Base-by-base conservation (phyloP, 169 alveolate species). In the Cryptosporidium andersoni region DNA sequence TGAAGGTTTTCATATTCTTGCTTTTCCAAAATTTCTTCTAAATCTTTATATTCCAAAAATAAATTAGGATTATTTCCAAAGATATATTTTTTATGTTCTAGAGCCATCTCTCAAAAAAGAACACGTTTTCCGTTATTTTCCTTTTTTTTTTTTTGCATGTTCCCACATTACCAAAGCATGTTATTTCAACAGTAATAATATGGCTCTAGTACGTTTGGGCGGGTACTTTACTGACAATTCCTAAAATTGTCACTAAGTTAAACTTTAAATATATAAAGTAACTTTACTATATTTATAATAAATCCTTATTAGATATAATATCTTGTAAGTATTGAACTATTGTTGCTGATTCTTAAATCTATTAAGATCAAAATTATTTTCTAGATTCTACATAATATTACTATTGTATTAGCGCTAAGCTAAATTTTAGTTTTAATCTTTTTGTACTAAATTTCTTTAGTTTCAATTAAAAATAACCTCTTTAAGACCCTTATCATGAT, bases 131-230 rank as follows among this genome's bases (percentile, higher is more conserved):
- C 36, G n/a, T 62, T 40, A 58, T 74, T 47, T 58, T 34, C 16
- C 43, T 48, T 56, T 62, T 52, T 68, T 58, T 66, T 74, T 74
- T n/a, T 74, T 74, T 74, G 85, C 85, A 74, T 74, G 85, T 74
- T 58, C 85, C 85, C 85, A 74, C 85, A 74, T 74, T 56, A 64
- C 14, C 11, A 58, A 53, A 58, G 64, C 85, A 74, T 74, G 85
- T 68, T 74, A 48, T 56, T 74, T 74, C 45, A 51, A 45, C 36
- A 42, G 45, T 60, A 34, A 7, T 34, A 42, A 36, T 14, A 14
- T 34, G 6, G 25, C 11, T 1, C 4, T 0, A 8, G 12, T 49
- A 49, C 12, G 12, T 9, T 9, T 49, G 55, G 55, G 37, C 63
- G 51, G 40, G 51, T 39, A 66, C 34, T 51, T 51, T 51, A 66